Evolutionary conservation across 805 yeast species (phyloP), one percentile per base, ranked within the genome.

Genomic region (Jamesozyma jinghongensis): DNA sequence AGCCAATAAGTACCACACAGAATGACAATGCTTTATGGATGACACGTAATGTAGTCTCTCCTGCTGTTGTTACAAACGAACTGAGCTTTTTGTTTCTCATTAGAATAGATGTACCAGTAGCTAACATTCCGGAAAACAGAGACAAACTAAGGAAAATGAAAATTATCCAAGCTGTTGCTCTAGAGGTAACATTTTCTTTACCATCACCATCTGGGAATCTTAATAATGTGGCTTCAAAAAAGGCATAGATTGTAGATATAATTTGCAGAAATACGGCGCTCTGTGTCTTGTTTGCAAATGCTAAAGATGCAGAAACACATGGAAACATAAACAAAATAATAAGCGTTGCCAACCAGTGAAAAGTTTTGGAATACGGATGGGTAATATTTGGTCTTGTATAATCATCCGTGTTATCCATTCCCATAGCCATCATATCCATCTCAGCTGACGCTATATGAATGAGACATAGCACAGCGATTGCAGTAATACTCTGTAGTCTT

Each of bases 101-200:
- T 41, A 71, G 44, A 35, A 67, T 45, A 42, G 70, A 69, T 12
- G 77, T 65, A 0, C 85, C 84, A 34, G 73, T 38, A 19, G 77
- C 62, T 8, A 75, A 44, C 20, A 73, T 66, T 0, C 86, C 88
- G 16, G 72, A 48, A 43, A 79, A 70, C 1, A 80, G 62, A 1
- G 76, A 66, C 3, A 61, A 45, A 33, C 47, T 40, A 3, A 71
- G 70, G 35, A 73, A 65, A 33, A 74, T 62, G 19, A 74, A 54
- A 19, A 73, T 56, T 37, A 81, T 62, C 79, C 82, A 75, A n/a
- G 77, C 75, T 0, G 86, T 75, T 0, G 85, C 85, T 40, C 75
- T 67, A 11, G 83, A 75, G 1, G 85, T 77, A 42, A 73, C 61
- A 56, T 80, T 81, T 54, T 82, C 90, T 41, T 77, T 76, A 31